Base-by-base conservation (phyloP, 2,329 filamentous ascomycete genomes). In the Penicillium expansum region DNA sequence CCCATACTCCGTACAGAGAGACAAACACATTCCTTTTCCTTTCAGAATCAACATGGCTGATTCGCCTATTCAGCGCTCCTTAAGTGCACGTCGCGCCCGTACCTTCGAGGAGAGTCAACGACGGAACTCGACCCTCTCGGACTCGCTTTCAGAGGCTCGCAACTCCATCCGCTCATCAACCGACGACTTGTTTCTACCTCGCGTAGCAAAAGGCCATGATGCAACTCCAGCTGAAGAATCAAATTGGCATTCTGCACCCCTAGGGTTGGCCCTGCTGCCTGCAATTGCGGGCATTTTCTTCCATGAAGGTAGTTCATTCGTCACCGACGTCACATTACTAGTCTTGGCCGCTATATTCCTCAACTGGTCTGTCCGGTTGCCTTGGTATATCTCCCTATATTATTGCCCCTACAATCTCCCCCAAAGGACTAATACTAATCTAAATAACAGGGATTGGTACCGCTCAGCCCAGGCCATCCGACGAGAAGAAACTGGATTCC, bases 331-430 rank as follows among this genome's bases (percentile, higher is more conserved):
- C 29, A 88, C 94, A 66, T 79, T 97, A 33, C 77, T 97, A 32
- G 86, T 83, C 3, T 75, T 97, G 59, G 90, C 90, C 2, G 90
- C 88, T 5, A 83, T 97, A 43, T 95, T 97, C 68, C 79, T 97
- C 60, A 92, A 96, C 71, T 97, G 92, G 91, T 92, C 90, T 48
- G 88, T 97, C 42, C 88, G 91, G 55, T 80, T 94, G 63, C 93
- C 93, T 65, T 97, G 93, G 92, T 92, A 78, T 71, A 83, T 51
- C 22, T 16, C 18, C 24, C 41, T 33, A 41, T 52, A 16, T 9
- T 3, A 32, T 20, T n/a, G 7, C 41, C 53, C 57, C 50, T 52
- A 57, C 20, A 18, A 20, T 38, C 44, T 48, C 24, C 16, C 16
- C 18, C 11, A 24, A 16, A 41, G 41, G 51, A 60, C 51, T 49